Evolutionary conservation across 1,284 basidiomycete species (phyloP).

Genomic region (Ceratobasidium sp.): DNA sequence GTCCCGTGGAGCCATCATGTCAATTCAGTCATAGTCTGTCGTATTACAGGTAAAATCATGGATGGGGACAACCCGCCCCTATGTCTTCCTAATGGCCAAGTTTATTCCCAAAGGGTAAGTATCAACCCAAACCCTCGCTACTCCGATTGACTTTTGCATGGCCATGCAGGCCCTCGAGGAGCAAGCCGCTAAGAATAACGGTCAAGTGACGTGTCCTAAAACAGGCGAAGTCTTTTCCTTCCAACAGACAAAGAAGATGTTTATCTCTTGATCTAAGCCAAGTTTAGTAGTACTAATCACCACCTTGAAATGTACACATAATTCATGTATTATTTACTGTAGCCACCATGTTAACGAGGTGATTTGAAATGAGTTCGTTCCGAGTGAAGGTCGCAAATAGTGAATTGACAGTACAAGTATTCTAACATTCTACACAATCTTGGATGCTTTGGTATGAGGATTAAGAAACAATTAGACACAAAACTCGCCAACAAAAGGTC

Average conservation of each 20-base stretch:
- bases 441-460: slow-evolving; percentile 34
- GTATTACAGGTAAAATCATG: slow-evolving; percentile 89
- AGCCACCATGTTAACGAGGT: too few relatives aligned
- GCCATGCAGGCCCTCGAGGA: slow-evolving; percentile 72
- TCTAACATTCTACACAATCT: slow-evolving; percentile 37
- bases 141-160: not conserved
- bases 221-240: slow-evolving; percentile 72
- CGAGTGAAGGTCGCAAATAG: not conserved
- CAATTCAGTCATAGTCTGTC: slow-evolving; percentile 93
- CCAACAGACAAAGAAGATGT: slow-evolving; percentile 78
- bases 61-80: slow-evolving; percentile 89
- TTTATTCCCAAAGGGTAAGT: slow-evolving; percentile 87
- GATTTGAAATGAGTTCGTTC: not conserved
- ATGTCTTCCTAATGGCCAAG: slow-evolving; percentile 89
- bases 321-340: too few relatives aligned
- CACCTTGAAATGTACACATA: not conserved
- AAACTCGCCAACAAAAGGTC: slow-evolving; percentile 37
- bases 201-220: slow-evolving; percentile 79
- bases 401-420: slow-evolving; percentile 7
- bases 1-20: slow-evolving; percentile 93
- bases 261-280: slow-evolving; percentile 63
- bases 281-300: not conserved
- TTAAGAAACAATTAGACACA: slow-evolving; percentile 40
- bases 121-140: slow-evolving; percentile 12
- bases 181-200: slow-evolving; percentile 77